Base-by-base conservation (phyloP, 2,329 filamentous ascomycete genomes). In the Xylaria arbuscula region DNA sequence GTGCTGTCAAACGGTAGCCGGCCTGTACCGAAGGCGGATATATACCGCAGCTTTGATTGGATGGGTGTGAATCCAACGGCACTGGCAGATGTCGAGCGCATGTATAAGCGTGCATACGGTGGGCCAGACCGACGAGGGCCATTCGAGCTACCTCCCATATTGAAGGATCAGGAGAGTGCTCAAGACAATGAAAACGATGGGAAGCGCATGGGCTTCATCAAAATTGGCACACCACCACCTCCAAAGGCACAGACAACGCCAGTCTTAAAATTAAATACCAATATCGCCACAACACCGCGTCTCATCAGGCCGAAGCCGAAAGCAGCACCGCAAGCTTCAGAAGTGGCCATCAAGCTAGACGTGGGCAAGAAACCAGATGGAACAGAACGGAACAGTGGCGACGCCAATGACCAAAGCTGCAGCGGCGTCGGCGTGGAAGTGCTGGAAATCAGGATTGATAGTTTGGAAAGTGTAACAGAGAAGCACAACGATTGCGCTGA, bases 101-200 rank as follows among this genome's bases (percentile, higher is more conserved):
- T 87, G 81, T 90, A 90, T 74, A 81, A 82, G 38, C 81, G 82
- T 15, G 84, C 85, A 0, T 90, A 90, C 68, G 87, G 87, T 1
- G 87, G 87, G 0, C 74, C 74, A 0, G 81, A 83, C 17, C 76
- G 80, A 10, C 73, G 78, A 2, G 83, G 84, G 4, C 87, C 83
- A 5, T 85, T 89, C 65, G 81, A 82, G 60, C 78, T 65, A 17
- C 72, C 76, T 74, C 51, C 77, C 47, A 72, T 57, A 38, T 40
- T 51, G 15, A 55, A 24, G 8, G 48, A 64, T 19, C 62, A 63
- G 50, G 62, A 69, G 64, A 15, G 24, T 19, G 54, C 62, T 32
- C 50, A 75, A 61, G 73, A 78, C 81, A 64, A 51, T 4, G 75
- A 73, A 45, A 48, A 53, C 32, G 68, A 72, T 36, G 55, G 54